Base-by-base conservation (phyloP, 352 stramenopile genomes). In the Phytopythium aichiense region DNA sequence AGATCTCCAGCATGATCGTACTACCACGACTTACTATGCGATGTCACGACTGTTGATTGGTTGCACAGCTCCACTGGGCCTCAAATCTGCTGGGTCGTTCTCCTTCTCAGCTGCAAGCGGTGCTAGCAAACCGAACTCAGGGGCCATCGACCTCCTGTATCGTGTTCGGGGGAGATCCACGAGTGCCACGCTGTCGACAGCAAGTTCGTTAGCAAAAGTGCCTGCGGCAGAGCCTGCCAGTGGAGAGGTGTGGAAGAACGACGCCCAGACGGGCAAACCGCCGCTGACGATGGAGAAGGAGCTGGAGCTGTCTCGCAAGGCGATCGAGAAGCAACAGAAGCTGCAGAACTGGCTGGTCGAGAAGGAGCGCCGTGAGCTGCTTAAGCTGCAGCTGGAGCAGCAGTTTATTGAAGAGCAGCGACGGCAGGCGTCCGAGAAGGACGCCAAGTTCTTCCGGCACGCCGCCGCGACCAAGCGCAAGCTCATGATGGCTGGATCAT, bases 291-390 rank as follows among this genome's bases (percentile, higher is more conserved):
- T 80, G 25, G 74, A 92, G 60, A 87, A 82, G 53, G 76, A 90
- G 60, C 67, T 92, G 20, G 80, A 88, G 56, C 48, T 75, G 13
- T 85, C 79, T 7, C 81, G 82, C 23, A 91, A 94, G 49, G 87
- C 87, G 18, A 94, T 96, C 60, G 87, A 93, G 61, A 96, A 96
- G 72, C 87, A 97, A 57, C 81, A 86, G 3, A 95, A 95, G 51
- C 64, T 97, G 30, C 87, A 96, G 53, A 91, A 85, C 37, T 97
- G 89, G 89, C 71, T 96, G 22, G 73, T 93, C 18, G 83, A 96
- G 57, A 97, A 97, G 57, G 91, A 97, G 61, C 77, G 82, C 33
- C 79, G 83, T 45, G 87, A 96, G 60, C 68, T 95, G 56, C 67
- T 91, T 35, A 88, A 90, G 61, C 73, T 95, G 25, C 77, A 94